Base-by-base conservation (phyloP, 2,329 filamentous ascomycete species). In the Trichoderma semiorbis region DNA sequence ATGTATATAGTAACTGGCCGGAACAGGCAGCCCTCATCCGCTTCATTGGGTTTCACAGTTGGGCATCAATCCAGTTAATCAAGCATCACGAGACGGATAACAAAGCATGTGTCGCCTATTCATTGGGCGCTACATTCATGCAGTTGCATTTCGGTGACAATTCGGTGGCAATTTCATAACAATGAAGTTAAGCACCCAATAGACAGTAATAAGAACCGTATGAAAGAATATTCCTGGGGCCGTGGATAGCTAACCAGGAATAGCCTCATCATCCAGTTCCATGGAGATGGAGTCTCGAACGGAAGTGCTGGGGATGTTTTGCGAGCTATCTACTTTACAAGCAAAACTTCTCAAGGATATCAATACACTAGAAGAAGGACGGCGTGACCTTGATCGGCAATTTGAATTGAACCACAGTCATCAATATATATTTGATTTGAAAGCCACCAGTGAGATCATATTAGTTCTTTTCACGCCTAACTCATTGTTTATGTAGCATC, bases 161-260 rank as follows among this genome's bases (percentile, higher is more conserved):
- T 43, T n/a, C 18, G 18, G 18, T 10, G 18, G 7, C 16, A n/a
- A 18, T 5, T n/a, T 43, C 6, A 5, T 10, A n/a, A 18, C 39
- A 16, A 43, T 43, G 3, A n/a, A 43, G n/a, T 10, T n/a, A 3
- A 18, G 14, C 39, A 43, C 7, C 0, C 18, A 43, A 43, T 43
- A 43, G 16, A 43, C 16, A 43, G 39, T 5, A 43, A n/a, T 10
- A n/a, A 43, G 39, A 43, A 43, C 16, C 36, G 8, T 8, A 5
- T 3, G 16, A 7, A n/a, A 10, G 16, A 16, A 43, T n/a, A 10
- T n/a, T 10, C 39, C 39, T n/a, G 7, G 0, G 1, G 39, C 7
- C 1, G 14, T 43, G 18, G 0, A 43, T 8, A n/a, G 0, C 39
- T 43, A n/a, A 7, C 1, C 18, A 0, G 39, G 39, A 43, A 43